Evolutionary conservation across 257 asterid genomes (phyloP).

Genomic region (Capsicum rhomboideum): DNA sequence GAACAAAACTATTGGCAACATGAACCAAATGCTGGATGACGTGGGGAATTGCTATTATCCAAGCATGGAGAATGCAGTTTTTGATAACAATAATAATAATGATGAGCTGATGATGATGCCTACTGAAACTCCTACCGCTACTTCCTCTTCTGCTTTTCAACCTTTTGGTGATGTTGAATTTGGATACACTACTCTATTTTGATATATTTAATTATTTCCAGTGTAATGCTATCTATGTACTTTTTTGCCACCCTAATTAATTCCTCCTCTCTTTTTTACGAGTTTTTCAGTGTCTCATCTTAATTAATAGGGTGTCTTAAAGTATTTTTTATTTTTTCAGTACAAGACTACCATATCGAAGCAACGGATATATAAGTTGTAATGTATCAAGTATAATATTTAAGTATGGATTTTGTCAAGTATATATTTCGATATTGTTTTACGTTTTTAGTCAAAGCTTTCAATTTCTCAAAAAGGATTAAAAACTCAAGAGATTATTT

Average conservation of each 20-base stretch:
- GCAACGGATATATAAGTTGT: background rate
- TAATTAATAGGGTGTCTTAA: background rate
- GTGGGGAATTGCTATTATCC: conserved; percentile 3
- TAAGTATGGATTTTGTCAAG: background rate
- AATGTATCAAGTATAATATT: background rate
- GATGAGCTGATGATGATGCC: conserved; percentile 17
- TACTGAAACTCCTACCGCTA: conserved; percentile 2
- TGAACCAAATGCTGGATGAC: background rate
- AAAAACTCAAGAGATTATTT: background rate
- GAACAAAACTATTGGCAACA: conserved; percentile 8
- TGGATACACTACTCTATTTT: conserved; percentile 41
- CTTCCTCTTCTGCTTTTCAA: conserved; percentile 31
- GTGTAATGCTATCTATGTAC: background rate
- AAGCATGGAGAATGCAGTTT: conserved; percentile 7
- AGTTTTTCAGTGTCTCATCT: background rate
- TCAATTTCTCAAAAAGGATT: background rate
- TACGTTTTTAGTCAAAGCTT: background rate
- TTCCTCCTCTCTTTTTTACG: background rate
- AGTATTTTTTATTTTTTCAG: background rate
- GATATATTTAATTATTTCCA: background rate
- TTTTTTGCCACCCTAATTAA: conserved; percentile 2
- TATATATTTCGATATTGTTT: background rate
- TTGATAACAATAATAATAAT: background rate
- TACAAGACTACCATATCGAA: background rate
- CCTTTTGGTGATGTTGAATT: conserved; percentile 44